Base-by-base conservation (phyloP, 1,284 basidiomycete species). In the Ganoderma resinaceum region DNA sequence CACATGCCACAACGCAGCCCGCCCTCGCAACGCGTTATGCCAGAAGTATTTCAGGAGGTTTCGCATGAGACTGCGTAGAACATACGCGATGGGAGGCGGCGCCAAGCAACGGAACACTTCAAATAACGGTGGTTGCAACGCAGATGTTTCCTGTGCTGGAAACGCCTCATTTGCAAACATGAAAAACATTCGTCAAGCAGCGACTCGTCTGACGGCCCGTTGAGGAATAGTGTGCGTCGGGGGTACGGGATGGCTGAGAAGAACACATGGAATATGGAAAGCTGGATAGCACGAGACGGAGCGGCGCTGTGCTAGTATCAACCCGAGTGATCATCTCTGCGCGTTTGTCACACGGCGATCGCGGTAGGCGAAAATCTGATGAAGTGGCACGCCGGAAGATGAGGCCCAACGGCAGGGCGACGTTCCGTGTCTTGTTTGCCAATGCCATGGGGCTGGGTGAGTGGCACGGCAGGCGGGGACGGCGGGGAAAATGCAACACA, bases 321-420 rank as follows among this genome's bases (percentile, higher is more conserved):
- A 37, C 55, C 31, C 35, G 33, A 58, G 6, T 37, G 33, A 55
- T 55, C 29, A 37, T 58, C 11, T 8, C 35, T 58, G 55, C 33
- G 31, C 55, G 55, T 58, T 58, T 58, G 55, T 58, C 55, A n/a
- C 33, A n/a, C 55, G 55, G 33, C 31, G 14, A 37, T 58, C 55
- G 55, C 31, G 55, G 55, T 37, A 16, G 55, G 23, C 33, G 55
- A 35, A 35, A 35, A 31, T 23, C 33, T n/a, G 55, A 37, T n/a
- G 35, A 58, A 58, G 35, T 35, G 55, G 55, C 31, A 23, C 33
- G 20, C 35, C 35, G 33, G 9, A 52, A 20, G 11, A 58, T 5
- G 55, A 58, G 55, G 20, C 35, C 20, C 33, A 58, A 37, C 20
- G 14, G 55, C 16, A 18, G 14, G 55, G 16, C 35, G 55, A n/a